These are phyloP conservation scores for Metschnikowia drakensbergensis DNA, from an alignment of 805 yeast genomes.

Conservation along the genomic window DNA sequence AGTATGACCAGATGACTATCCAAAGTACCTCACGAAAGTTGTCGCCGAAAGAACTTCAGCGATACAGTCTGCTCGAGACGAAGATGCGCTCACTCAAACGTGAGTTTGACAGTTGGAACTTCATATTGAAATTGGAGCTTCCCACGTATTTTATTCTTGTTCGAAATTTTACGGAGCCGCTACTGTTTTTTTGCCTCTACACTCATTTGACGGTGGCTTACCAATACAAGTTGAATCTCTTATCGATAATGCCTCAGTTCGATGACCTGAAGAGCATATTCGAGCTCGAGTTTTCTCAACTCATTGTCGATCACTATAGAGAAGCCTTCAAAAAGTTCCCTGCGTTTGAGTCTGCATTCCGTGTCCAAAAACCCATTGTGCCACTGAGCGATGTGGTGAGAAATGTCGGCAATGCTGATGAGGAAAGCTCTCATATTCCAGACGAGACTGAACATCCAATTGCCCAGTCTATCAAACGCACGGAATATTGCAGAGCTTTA, in stretches of 20 bases:
- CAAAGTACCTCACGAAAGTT: slow-evolving; percentile 35
- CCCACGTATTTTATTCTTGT: slow-evolving; percentile 41
- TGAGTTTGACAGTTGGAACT: slow-evolving; percentile 35
- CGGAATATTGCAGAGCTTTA: slow-evolving; percentile 33
- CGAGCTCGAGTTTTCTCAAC: background rate
- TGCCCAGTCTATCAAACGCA: background rate
- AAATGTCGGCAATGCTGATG: background rate
- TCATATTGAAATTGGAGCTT: slow-evolving; percentile 41
- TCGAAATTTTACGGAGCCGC: slow-evolving; percentile 25
- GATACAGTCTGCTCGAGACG: slow-evolving; percentile 22
- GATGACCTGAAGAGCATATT: slow-evolving; percentile 6
- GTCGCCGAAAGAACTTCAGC: slow-evolving; percentile 28
- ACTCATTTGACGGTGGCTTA: slow-evolving; percentile 34
- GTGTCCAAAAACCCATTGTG: background rate
- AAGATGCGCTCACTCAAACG: slow-evolving; percentile 22
- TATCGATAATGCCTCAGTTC: slow-evolving; percentile 13
- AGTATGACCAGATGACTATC: slow-evolving; percentile 26
- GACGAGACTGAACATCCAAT: background rate
- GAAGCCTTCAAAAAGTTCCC: background rate
- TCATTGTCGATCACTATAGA: background rate
- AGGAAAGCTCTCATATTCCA: background rate
- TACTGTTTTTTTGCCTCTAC: slow-evolving; percentile 35
- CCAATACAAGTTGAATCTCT: slow-evolving; percentile 24
- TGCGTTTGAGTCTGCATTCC: background rate
- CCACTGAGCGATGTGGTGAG: background rate